Base-by-base conservation (phyloP, 2,329 filamentous ascomycete genomes). In the Zasmidium citrigriseum region DNA sequence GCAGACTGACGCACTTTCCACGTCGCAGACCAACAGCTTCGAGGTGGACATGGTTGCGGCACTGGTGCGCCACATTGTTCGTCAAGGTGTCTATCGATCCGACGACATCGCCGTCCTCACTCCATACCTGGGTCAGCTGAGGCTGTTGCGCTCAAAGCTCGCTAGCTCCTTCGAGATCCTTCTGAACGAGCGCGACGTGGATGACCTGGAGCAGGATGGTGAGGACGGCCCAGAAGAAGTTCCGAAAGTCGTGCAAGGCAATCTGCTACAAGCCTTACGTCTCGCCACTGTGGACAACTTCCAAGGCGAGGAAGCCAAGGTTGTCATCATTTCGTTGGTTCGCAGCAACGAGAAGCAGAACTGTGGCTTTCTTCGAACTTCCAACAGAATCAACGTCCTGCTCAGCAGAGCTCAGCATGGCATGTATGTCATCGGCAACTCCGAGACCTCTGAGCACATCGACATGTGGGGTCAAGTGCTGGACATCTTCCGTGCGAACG, bases 241-340 rank as follows among this genome's bases (percentile, higher is more conserved):
- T 18, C 22, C 23, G 2, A 23, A 44, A 4, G 46, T 58, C 10
- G 50, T 48, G 1, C 60, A 58, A 22, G 52, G 52, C 21, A 61
- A 16, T 9, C 54, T 63, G 18, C 25, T 46, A 3, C 24, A 65
- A 22, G 56, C 57, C 9, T 16, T 65, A 18, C 55, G 58, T 11
- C 48, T 57, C 3, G 48, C 55, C 18, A 52, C 29, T 14, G 50
- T 52, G 24, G 70, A 73, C 64, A 92, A 91, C 62, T 92, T 90
- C 55, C 88, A 93, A 64, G 89, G 89, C 0, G 89, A 93, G 68
- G 89, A 93, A 66, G 87, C 86, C 1, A 87, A 89, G 52, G 76
- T 93, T 5, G 77, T 93, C 0, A 77, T 93, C 2, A 76, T 93
- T 0, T 90, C 87, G 0, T 76, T 93, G 0, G 88, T 91, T 0